Evolutionary conservation across 2,329 filamentous ascomycete species (phyloP), one percentile per base, ranked within the genome.

Genomic region (Alternaria incomplexa): DNA sequence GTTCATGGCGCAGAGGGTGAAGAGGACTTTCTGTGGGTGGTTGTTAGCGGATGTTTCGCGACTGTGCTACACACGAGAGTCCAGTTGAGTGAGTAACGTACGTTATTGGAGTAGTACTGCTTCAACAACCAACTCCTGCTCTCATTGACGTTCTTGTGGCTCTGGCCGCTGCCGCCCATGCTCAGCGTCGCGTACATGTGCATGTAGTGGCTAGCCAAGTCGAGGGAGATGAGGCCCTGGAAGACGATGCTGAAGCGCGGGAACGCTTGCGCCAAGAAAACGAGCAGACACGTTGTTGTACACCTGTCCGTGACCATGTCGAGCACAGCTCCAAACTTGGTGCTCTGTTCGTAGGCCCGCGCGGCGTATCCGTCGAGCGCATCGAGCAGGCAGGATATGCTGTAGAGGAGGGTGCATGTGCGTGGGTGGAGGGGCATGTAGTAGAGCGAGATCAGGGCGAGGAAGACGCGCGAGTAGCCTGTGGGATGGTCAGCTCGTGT

Each of bases 241-340:
- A 99, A 99, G 62, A 98, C 77, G 71, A 98, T 93, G 68, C 93
- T 90, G 91, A 93, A 98, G 61, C 94, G 89, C 5, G 96, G 96
- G 83, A 97, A 99, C 20, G 96, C 96, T 13, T 93, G 96, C 44
- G 93, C 93, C 66, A 99, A 83, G 84, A 98, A 99, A 54, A 98
- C 94, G 52, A 99, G 88, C 72, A 99, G 83, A 81, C 96, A 99
- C 3, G 95, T 90, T 4, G 96, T 99, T 28, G 95, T 98, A 85
- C 96, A 98, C 64, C 96, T 91, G 82, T 99, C 96, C 17, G 96
- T 99, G 65, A 99, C 95, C 96, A 99, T 99, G 83, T 99, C 96
- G 67, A 99, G 87, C 32, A 99, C 95, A 30, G 95, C 96, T 67
- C 96, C 96, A 80, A 99, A 99, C 68, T 92, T 92, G 58, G 96